Evolutionary conservation across 2,329 filamentous ascomycete genomes (phyloP).

Genomic region (Fusarium solani-melongenae): DNA sequence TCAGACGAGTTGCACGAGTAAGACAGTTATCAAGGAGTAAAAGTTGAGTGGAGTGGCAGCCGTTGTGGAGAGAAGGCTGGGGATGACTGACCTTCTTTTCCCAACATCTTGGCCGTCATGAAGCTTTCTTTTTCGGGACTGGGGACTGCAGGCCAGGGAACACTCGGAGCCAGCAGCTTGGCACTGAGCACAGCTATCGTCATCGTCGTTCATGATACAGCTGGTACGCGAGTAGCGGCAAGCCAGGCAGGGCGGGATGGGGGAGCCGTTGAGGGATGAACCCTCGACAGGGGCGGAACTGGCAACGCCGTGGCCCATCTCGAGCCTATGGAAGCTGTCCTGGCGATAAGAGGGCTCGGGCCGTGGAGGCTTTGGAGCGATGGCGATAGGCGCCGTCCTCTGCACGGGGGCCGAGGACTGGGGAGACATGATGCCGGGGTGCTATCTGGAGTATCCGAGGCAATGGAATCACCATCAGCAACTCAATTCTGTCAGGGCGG

Average conservation of each 20-base stretch:
- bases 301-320: slow-evolving; percentile 61
- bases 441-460: slow-evolving; percentile 21
- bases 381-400: slow-evolving; percentile 73
- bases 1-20: slow-evolving; percentile 51
- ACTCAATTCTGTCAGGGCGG: slow-evolving; percentile 33
- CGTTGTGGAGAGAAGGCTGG: slow-evolving; percentile 15
- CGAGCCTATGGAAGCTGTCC: slow-evolving; percentile 59
- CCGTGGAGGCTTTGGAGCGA: slow-evolving; percentile 69
- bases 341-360: slow-evolving; percentile 57
- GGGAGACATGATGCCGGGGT: slow-evolving; percentile 59
- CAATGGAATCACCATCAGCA: slow-evolving; percentile 28
- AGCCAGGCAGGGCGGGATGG: slow-evolving; percentile 73
- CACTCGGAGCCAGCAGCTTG: slow-evolving; percentile 82
- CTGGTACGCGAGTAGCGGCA: slow-evolving; percentile 79
- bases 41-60: slow-evolving; percentile 32
- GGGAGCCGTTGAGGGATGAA: slow-evolving; percentile 53
- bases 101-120: slow-evolving; percentile 71
- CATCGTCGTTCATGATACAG: slow-evolving; percentile 81
- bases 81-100: slow-evolving; percentile 74
- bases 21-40: slow-evolving; percentile 35
- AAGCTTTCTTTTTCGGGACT: slow-evolving; percentile 83
- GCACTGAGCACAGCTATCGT: slow-evolving; percentile 80
- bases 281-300: slow-evolving; percentile 61
- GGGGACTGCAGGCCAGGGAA: slow-evolving; percentile 80
- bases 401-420: slow-evolving; percentile 60